These are phyloP conservation scores for Penicillium oxalicum DNA, from an alignment of 2,329 filamentous ascomycete genomes.

Conservation along the genomic window DNA sequence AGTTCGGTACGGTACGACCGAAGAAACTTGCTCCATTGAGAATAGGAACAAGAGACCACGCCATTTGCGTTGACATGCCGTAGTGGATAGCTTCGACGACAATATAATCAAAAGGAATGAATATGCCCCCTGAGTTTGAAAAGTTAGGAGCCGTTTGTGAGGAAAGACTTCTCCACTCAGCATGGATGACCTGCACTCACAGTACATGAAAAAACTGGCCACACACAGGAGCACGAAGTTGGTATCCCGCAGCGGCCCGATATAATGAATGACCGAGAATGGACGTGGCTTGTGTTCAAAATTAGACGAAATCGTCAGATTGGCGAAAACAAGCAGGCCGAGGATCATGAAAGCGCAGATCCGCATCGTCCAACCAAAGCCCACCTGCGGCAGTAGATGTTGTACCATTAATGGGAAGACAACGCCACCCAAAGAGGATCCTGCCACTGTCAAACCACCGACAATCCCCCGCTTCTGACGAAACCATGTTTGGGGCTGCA, in stretches of 20 bases:
- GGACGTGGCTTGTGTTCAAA: slow-evolving; percentile 17
- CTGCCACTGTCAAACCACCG: slow-evolving; percentile 49
- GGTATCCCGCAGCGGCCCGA: background rate
- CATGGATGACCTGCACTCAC: too few relatives aligned
- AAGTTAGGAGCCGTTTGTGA: too few relatives aligned
- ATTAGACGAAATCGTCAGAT: slow-evolving; percentile 47
- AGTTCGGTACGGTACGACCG: too few relatives aligned
- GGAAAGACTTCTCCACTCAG: too few relatives aligned
- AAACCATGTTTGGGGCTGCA: slow-evolving; percentile 45
- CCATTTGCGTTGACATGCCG: slow-evolving; percentile 15
- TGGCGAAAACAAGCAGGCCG: slow-evolving; percentile 49
- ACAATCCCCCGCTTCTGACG: slow-evolving; percentile 47
- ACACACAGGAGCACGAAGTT: background rate
- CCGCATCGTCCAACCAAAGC: slow-evolving; percentile 53
- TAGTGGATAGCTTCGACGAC: slow-evolving; percentile 12
- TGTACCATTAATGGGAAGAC: slow-evolving; percentile 57
- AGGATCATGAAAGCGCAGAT: slow-evolving; percentile 56
- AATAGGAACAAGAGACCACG: slow-evolving; percentile 17
- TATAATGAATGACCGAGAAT: background rate
- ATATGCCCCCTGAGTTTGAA: slow-evolving; percentile 15
- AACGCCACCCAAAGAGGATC: slow-evolving; percentile 52
- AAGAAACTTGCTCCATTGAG: slow-evolving; percentile 13
- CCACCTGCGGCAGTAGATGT: slow-evolving; percentile 46
- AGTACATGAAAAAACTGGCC: too few relatives aligned
- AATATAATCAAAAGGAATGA: slow-evolving; percentile 22